A percentile compares a stretch with the other conserved stretches of the same genome.
These are phyloP conservation scores for Halocafeteria seosinensis DNA, from an alignment of 108 stramenopile genomes.

Conservation along the genomic window DNA sequence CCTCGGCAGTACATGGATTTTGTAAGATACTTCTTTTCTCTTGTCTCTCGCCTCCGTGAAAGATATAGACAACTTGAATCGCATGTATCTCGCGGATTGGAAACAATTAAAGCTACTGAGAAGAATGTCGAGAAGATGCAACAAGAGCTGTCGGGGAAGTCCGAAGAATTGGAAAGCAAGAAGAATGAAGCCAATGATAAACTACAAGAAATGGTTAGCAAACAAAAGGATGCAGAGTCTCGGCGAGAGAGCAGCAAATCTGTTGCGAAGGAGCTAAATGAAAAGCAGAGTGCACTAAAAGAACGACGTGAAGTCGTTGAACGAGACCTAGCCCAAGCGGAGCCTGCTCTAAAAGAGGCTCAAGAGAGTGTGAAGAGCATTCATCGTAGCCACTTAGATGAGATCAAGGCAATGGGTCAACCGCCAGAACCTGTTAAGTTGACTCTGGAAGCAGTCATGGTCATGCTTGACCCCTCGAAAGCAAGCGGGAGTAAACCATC, in stretches of 20 bases:
- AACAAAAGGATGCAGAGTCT: slow-evolving; percentile 82
- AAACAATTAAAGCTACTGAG: slow-evolving; percentile 76
- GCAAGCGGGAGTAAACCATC: neutral
- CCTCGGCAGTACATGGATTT: slow-evolving; percentile 88
- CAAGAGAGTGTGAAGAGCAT: slow-evolving; percentile 70
- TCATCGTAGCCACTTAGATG: slow-evolving; percentile 84
- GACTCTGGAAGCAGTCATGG: slow-evolving; percentile 79
- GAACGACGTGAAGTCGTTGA: slow-evolving; percentile 72
- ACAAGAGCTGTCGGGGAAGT: slow-evolving; percentile 53
- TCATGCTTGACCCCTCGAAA: slow-evolving; percentile 70
- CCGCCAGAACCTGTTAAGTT: slow-evolving; percentile 79
- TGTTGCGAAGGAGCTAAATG: slow-evolving; percentile 61
- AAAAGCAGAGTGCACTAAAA: slow-evolving; percentile 53
- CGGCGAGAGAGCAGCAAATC: slow-evolving; percentile 70
- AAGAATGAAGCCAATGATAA: slow-evolving; percentile 76
- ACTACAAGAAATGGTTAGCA: slow-evolving; percentile 92
- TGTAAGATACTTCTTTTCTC: slow-evolving; percentile 65
- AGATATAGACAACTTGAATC: slow-evolving; percentile 79
- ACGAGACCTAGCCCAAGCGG: slow-evolving; percentile 73
- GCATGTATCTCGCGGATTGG: slow-evolving; percentile 79
- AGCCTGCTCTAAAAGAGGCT: slow-evolving; percentile 75
- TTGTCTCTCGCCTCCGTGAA: slow-evolving; percentile 52
- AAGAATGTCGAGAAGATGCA: slow-evolving; percentile 74
- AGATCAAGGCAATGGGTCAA: slow-evolving; percentile 65
- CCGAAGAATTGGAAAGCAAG: slow-evolving; percentile 55